Evolutionary conservation across 2,329 filamentous ascomycete genomes (phyloP), one percentile per base, ranked within the genome.

Genomic region (Colletotrichum sojae): DNA sequence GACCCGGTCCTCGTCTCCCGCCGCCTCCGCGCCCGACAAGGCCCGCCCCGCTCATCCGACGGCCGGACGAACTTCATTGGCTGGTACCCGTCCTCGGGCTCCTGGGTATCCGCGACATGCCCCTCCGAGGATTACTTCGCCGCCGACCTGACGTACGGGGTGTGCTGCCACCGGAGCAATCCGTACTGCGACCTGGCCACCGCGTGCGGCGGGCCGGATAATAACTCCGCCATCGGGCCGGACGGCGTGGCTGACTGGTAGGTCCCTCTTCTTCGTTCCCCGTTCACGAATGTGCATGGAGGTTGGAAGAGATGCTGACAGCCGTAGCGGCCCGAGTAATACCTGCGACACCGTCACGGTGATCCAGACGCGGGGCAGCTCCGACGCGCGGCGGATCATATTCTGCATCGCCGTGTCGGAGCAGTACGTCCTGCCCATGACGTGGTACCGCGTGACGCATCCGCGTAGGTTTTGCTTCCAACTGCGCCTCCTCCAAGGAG

Each of bases 81-180:
- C 8, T 67, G 65, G 65, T 67, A 67, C 13, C 39, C 46, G 8
- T 39, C 39, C 46, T 63, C 65, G 18, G 27, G 52, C 39, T 18
- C 15, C 18, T 67, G 59, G 65, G 39, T 67, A 0, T 63, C 59
- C 1, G 59, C 65, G 1, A 63, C 46, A 1, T 67, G 65, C 5
- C 65, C 59, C n/a, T 18, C 65, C 5, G 25, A 58, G 4, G 53
- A 63, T 13, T 67, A 67, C 59, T 67, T 67, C 40, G 65, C 65
- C 4, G 65, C 65, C 25, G 59, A 63, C 39, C 46, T 51, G 20
- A 63, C 18, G 12, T 67, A 40, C 12, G 65, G 65, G 2, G 65
- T 67, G 0, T 67, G 65, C 48, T 67, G 65, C 18, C 65, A 27
- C 15, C 59, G 65, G 6, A 43, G 5, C 5, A 67, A 49, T 18